A percentile compares a stretch with the other conserved stretches of the same genome.
Evolutionary conservation across 116 monocot species (phyloP).

Genomic region (Dioscorea cayenensis): DNA sequence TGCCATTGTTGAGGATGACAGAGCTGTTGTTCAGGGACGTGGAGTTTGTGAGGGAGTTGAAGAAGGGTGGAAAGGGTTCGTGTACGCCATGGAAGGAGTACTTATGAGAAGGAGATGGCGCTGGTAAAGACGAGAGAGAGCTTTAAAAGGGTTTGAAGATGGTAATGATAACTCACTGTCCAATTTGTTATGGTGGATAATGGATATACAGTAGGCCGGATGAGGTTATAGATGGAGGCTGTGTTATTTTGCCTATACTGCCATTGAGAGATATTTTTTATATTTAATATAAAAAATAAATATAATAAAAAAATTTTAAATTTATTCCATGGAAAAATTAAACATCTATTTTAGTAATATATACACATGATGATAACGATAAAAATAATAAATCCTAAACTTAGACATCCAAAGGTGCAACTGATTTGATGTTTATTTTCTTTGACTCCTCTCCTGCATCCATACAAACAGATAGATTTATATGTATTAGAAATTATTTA

Average conservation of each 20-base stretch:
- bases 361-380: too few species aligned
- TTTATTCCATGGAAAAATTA: too few species aligned
- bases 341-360: too few species aligned
- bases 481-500: too few species aligned
- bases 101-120: constrained; percentile 54
- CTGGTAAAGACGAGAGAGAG: constrained; percentile 59
- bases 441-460: too few species aligned
- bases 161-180: constrained; percentile 89
- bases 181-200: constrained; percentile 93
- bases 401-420: too few species aligned
- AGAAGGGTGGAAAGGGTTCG: constrained; percentile 96
- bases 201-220: constrained; percentile 75
- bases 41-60: constrained; percentile 57
- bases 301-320: too few species aligned
- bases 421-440: too few species aligned
- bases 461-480: too few species aligned
- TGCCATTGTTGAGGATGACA: constrained; percentile 74
- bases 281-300: too few species aligned
- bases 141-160: constrained; percentile 59
- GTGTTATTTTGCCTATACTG: constrained; percentile 68
- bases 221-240: constrained; percentile 15
- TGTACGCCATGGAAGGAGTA: constrained; percentile 84
- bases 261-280: too few species aligned
- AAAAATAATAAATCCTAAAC: too few species aligned
- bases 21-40: constrained; percentile 66